Conservation (phyloP, 441 rosid genomes). For the Pelargonium citronellum region DNA sequence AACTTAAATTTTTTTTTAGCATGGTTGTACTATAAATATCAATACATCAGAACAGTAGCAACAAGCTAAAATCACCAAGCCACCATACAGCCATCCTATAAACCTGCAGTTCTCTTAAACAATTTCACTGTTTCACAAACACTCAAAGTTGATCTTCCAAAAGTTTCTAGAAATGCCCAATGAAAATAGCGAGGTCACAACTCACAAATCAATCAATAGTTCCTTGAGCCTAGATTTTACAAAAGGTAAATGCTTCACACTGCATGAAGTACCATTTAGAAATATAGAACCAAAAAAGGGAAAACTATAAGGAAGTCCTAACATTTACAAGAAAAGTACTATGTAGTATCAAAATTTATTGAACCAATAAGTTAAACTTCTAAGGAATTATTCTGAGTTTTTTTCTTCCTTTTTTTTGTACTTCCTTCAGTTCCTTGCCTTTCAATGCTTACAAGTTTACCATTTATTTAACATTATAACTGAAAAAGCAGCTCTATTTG, state of each 20-base stretch:
- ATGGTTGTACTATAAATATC: background rate
- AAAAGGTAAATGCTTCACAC: background rate
- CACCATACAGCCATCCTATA: too few relatives aligned
- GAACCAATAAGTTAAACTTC: background rate
- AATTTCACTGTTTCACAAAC: too few relatives aligned
- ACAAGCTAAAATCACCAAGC: background rate
- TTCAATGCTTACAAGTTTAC: background rate
- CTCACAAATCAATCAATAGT: background rate
- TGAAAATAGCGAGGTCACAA: background rate
- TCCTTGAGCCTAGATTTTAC: too few relatives aligned
- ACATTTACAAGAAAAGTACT: background rate
- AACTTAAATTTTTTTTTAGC: background rate
- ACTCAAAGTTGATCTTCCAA: too few relatives aligned
- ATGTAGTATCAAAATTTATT: background rate
- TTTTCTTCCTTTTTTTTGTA: background rate
- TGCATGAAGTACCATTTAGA: background rate
- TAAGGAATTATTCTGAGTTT: background rate
- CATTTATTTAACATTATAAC: background rate
- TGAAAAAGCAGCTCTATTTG: background rate
- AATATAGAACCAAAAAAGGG: background rate
- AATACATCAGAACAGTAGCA: background rate
- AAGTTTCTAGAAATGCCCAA: too few relatives aligned
- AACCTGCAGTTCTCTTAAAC: too few relatives aligned
- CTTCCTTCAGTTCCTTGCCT: background rate
- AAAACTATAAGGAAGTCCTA: conserved; percentile 1